Base-by-base conservation (phyloP, 2,329 filamentous ascomycete species). In the Helminthosporium solani region DNA sequence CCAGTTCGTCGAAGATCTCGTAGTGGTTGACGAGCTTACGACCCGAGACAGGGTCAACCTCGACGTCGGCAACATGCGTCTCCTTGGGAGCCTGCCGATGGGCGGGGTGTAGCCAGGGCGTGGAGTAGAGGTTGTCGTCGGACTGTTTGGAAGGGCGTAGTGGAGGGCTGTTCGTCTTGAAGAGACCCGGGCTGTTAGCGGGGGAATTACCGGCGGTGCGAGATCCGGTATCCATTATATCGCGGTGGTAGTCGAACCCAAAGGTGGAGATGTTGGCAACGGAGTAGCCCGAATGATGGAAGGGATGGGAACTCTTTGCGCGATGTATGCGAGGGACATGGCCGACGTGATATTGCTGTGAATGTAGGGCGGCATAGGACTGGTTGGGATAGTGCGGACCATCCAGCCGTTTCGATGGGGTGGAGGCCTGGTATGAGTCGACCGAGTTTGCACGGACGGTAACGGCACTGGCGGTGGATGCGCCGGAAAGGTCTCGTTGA, bases 1-100 rank as follows among this genome's bases (percentile, higher is more conserved):
- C 94, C 43, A 99, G 88, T 72, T 99, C 94, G 69, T 95, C 88
- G 55, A 97, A 87, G 60, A 99, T 89, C 71, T 96, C 90, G 73
- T 99, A 99, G 66, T 96, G 88, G 64, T 99, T 99, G 77, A 99
- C 95, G 42, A 91, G 80, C 74, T 99, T 99, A 53, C 94, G 88
- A 48, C 94, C 94, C 4, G 92, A 95, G 52, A 90, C 80, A 43
- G 82, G 82, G 70, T 97, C 90, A 52, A 91, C 85, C 63, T 97
- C 92, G 58, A 96, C 89, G 61, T 91, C 85, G 42, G 89, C 91
- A 53, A 91, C 90, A 72, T 96, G 88, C 8, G 92, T 96, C 73
- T 78, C 75, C 57, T 77, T 78, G 25, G 75, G 75, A n/a, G 70
- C 68, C 54, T 77, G 74, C 15, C 73, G 57, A 42, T 78, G 76